Conservation (phyloP, 495 filamentous ascomycete species). For the Cudoniella acicularis region DNA sequence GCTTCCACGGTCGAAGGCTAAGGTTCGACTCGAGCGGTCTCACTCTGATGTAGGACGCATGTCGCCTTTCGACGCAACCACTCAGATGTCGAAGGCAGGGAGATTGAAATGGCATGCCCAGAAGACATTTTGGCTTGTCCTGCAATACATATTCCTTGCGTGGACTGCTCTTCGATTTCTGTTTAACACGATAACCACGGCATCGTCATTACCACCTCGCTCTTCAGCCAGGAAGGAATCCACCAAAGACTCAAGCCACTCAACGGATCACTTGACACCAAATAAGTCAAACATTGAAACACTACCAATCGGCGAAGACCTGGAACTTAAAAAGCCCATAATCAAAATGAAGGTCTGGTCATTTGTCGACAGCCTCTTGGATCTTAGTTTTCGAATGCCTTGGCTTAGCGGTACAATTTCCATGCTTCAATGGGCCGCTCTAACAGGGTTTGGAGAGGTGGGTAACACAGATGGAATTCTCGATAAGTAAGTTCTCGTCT, state of each 20-base stretch:
- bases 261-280: constrained; percentile 13
- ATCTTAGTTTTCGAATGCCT: constrained; percentile 75
- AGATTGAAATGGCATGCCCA: constrained; percentile 14
- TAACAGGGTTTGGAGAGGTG: constrained; percentile 68
- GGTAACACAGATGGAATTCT: constrained; percentile 71
- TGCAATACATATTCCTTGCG: constrained; percentile 66
- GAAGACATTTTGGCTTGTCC: constrained; percentile 57
- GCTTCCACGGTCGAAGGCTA: constrained; percentile 26
- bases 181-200: constrained; percentile 42
- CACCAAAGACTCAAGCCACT: constrained; percentile 6
- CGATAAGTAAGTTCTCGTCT: constrained; percentile 72
- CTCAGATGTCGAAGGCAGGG: constrained; percentile 9
- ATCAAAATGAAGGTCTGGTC: constrained; percentile 70
- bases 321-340: constrained; percentile 58
- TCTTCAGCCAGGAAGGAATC: constrained; percentile 13
- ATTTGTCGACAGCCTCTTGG: constrained; percentile 63
- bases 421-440: constrained; percentile 65
- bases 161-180: constrained; percentile 63
- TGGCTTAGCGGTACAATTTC: constrained; percentile 73
- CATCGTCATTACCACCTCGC: constrained; percentile 50
- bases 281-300: constrained; percentile 3
- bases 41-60: constrained; percentile 26
- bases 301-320: neutral
- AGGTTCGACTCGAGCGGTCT: constrained; percentile 23
- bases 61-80: constrained; percentile 37